Conservation (phyloP, 805 yeast genomes). For the Metschnikowia bowlesiae region DNA sequence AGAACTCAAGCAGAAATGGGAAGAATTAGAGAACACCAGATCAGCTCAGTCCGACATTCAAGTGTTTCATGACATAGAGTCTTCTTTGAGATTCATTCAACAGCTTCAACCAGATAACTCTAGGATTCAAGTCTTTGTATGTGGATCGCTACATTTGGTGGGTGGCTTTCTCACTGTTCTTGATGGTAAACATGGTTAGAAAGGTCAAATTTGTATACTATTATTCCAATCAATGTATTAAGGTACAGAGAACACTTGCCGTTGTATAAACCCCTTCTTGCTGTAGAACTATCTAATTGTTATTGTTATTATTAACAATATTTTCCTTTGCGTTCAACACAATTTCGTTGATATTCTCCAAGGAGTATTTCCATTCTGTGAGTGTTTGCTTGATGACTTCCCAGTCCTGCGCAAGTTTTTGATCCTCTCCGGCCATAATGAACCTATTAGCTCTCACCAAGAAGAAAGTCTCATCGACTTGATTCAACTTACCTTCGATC, state of each 20-base stretch:
- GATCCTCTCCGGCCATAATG: slow-evolving; percentile 34
- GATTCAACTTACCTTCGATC: slow-evolving; percentile 43
- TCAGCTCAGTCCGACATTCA: slow-evolving; percentile 33
- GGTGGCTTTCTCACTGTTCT: slow-evolving; percentile 90
- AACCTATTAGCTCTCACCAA: slow-evolving; percentile 40
- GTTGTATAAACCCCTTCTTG: slow-evolving; percentile 1
- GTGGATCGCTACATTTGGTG: slow-evolving; percentile 90
- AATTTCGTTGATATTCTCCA: slow-evolving; percentile 37
- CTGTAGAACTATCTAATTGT: slow-evolving; percentile 11
- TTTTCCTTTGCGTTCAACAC: slow-evolving; percentile 42
- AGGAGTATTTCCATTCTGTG: slow-evolving; percentile 36
- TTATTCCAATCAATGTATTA: slow-evolving; percentile 1
- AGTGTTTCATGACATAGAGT: slow-evolving; percentile 72
- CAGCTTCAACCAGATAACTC: slow-evolving; percentile 32
- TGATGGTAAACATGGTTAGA: slow-evolving; percentile 43
- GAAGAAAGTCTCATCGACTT: slow-evolving; percentile 36
- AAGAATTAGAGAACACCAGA: slow-evolving; percentile 35
- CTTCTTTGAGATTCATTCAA: slow-evolving; percentile 55
- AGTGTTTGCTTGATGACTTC: slow-evolving; percentile 32
- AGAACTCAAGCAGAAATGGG: slow-evolving; percentile 68
- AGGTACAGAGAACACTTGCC: background rate
- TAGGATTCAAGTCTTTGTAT: slow-evolving; percentile 71
- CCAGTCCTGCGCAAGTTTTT: slow-evolving; percentile 31
- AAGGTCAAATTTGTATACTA: background rate
- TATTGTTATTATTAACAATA: slow-evolving; percentile 27